A percentile compares a stretch with the other conserved stretches of the same genome.
phyloP scores from a whole-genome alignment of 2,329 filamentous ascomycete genomes.

The Camptophora hylomeconis region DNA sequence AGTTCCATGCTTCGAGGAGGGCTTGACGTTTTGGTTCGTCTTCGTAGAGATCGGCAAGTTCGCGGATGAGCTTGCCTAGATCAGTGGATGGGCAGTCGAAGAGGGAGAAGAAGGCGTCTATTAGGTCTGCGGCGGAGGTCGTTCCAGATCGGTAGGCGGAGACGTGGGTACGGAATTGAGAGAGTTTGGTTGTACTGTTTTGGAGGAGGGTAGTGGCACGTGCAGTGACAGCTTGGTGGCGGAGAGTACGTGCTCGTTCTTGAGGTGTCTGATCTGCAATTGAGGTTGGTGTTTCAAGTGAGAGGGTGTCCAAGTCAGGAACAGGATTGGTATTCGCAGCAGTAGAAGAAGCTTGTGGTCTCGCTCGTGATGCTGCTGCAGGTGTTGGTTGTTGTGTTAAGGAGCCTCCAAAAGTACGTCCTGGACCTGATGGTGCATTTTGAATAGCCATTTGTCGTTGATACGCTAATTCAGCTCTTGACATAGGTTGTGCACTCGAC shows the following conservation, averaged over 20 bases:
- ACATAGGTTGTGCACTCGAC: constrained; percentile 65
- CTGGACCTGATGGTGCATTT: constrained; percentile 66
- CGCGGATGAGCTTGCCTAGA: constrained; percentile 77
- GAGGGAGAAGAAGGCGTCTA: constrained; percentile 76
- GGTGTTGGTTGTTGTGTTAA: constrained; percentile 42
- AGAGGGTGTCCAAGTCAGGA: constrained; percentile 38
- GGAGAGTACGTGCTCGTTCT: constrained; percentile 65
- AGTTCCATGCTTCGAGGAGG: constrained; percentile 76
- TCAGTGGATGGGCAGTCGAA: constrained; percentile 72
- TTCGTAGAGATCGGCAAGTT: constrained; percentile 87
- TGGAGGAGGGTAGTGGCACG: constrained; percentile 69
- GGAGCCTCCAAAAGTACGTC: constrained; percentile 72
- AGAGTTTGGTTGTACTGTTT: constrained; percentile 62
- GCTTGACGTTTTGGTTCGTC: constrained; percentile 59
- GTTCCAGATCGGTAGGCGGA: constrained; percentile 61
- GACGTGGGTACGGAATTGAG: constrained; percentile 64
- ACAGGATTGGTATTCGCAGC: constrained; percentile 18
- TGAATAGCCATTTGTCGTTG: constrained; percentile 88
- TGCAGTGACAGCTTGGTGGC: constrained; percentile 75
- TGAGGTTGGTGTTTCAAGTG: constrained; percentile 36
- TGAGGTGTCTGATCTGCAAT: constrained; percentile 48
- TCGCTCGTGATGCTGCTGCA: constrained; percentile 26
- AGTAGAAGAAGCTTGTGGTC: constrained; percentile 16
- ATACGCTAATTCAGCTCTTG: constrained; percentile 78
- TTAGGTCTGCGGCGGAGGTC: constrained; percentile 61